Conservation (phyloP, 2,329 filamentous ascomycete genomes). For the Volutella citrinella region DNA sequence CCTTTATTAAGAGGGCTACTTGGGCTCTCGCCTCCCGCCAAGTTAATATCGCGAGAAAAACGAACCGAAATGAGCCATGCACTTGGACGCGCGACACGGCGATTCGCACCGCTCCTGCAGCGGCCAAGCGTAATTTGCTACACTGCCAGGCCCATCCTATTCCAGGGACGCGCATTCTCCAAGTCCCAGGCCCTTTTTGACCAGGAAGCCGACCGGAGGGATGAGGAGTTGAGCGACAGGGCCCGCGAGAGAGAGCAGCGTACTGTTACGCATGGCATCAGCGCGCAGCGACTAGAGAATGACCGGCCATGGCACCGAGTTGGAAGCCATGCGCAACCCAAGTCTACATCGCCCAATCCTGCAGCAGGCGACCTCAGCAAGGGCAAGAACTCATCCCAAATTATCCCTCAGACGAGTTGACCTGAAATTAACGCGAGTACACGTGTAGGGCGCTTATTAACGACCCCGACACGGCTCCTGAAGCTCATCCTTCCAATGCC, state of each 20-base stretch:
- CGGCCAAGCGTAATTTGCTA: too few species aligned
- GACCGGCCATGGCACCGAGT: constrained; percentile 26
- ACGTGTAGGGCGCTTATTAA: constrained; percentile 65
- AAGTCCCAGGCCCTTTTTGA: constrained; percentile 13
- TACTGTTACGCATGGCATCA: constrained; percentile 19
- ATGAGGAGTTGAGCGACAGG: constrained; percentile 16
- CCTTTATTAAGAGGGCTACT: too few species aligned
- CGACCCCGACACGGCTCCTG: constrained; percentile 74
- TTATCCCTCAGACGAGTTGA: too few species aligned
- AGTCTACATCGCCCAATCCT: constrained; percentile 13
- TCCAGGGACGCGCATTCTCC: constrained; percentile 16
- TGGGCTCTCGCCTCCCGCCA: too few species aligned
- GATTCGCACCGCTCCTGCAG: constrained; percentile 12
- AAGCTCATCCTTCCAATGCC: constrained; percentile 76
- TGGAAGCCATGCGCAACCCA: constrained; percentile 12
- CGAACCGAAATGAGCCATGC: constrained; percentile 16
- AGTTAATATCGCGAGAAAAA: too few species aligned
- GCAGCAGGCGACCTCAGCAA: constrained; percentile 18
- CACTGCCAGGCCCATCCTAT: too few species aligned
- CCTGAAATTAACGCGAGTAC: too few species aligned
- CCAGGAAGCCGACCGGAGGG: constrained; percentile 8
- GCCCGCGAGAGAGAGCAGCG: constrained; percentile 19
- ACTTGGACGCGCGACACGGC: constrained; percentile 14
- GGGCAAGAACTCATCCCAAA: constrained; percentile 17
- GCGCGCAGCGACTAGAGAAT: constrained; percentile 22